Conservation (phyloP, 495 filamentous ascomycete species). For the Aspergillus avenaceus region DNA sequence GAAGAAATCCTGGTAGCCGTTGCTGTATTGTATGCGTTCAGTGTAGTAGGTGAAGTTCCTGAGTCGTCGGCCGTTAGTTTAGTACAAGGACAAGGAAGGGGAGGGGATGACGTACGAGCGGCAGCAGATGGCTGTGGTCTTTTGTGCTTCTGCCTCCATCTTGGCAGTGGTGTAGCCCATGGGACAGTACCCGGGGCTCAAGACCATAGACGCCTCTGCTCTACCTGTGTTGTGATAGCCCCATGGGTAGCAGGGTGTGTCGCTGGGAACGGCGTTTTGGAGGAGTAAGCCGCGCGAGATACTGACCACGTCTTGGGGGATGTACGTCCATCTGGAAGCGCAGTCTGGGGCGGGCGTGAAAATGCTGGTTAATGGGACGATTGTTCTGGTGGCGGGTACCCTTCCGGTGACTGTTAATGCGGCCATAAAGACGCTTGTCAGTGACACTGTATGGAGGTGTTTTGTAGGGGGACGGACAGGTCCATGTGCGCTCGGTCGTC, state of each 20-base stretch:
- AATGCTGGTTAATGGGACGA: conserved; percentile 9
- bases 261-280: conserved; percentile 13
- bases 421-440: too few species aligned
- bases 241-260: conserved; percentile 11
- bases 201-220: neutral
- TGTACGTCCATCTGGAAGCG: conserved; percentile 15
- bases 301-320: conserved; percentile 4
- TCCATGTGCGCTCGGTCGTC: too few species aligned
- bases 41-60: too few species aligned
- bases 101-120: conserved; percentile 14
- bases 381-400: neutral
- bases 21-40: too few species aligned
- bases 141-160: conserved; percentile 2
- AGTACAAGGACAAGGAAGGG: too few species aligned
- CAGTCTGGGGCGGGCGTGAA: conserved; percentile 16
- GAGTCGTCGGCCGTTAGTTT: too few species aligned
- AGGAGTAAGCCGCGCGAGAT: conserved; percentile 10
- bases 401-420: neutral
- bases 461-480: too few species aligned
- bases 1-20: too few species aligned
- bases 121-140: conserved; percentile 18
- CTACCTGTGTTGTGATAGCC: conserved; percentile 9
- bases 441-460: too few species aligned
- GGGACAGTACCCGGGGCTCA: conserved; percentile 19
- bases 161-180: conserved; percentile 17